phyloP scores from a whole-genome alignment of 2,329 filamentous ascomycete species.

The Hirsutella minnesotensis region DNA sequence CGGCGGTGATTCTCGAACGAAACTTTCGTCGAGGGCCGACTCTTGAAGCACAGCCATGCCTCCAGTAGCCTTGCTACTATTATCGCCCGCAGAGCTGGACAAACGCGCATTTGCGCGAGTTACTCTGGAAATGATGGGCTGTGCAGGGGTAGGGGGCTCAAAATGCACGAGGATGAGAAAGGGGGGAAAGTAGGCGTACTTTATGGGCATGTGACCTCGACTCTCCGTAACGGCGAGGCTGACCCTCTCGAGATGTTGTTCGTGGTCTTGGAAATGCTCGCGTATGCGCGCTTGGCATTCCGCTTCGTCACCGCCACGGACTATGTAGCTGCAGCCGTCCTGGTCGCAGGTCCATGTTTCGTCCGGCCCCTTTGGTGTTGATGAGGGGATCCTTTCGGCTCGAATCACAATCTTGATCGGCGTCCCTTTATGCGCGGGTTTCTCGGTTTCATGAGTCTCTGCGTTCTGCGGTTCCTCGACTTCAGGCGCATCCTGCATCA shows the following conservation, averaged over 20 bases:
- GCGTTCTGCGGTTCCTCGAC: background rate
- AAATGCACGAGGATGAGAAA: constrained; percentile 20
- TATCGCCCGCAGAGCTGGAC: background rate
- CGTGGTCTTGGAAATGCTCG: constrained; percentile 49
- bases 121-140: background rate
- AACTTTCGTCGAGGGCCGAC: background rate
- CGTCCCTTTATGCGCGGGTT: constrained; percentile 4
- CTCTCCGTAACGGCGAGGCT: constrained; percentile 46
- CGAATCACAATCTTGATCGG: constrained; percentile 32
- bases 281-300: constrained; percentile 44
- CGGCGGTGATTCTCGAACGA: background rate
- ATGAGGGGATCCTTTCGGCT: constrained; percentile 36
- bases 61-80: background rate
- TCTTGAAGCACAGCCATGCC: background rate
- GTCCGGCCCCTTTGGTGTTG: constrained; percentile 40
- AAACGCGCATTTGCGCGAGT: background rate
- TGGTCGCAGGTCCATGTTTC: constrained; percentile 57
- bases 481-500: constrained; percentile 12
- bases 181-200: constrained; percentile 34
- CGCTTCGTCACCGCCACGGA: constrained; percentile 47
- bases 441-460: background rate
- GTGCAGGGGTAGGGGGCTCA: constrained; percentile 4
- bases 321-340: constrained; percentile 50
- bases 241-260: constrained; percentile 37
- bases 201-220: constrained; percentile 41